Base-by-base conservation (phyloP, 208 protist genomes). In the Leishmania major region DNA sequence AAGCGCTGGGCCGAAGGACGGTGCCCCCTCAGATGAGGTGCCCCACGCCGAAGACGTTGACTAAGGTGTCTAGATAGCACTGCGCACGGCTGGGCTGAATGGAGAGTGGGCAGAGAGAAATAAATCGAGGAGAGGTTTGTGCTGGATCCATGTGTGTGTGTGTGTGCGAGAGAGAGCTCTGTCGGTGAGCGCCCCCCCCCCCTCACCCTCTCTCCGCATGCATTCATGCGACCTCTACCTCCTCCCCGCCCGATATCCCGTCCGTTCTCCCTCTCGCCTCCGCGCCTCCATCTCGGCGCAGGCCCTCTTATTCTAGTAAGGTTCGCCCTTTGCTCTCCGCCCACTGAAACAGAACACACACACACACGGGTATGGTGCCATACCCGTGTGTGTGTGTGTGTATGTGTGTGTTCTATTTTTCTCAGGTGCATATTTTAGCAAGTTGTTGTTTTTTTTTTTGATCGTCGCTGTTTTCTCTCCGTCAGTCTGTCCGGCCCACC, bases 1-100 rank as follows among this genome's bases (percentile, higher is more conserved):
- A n/a, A 84, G 78, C 43, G 62, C 89, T 1, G 78, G 71, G 31
- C 22, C 84, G 0, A 53, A 25, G 22, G 77, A 59, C 15, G 79
- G 45, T 4, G 80, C 57, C 59, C 55, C 43, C 22, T 31, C 83
- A 45, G 83, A 35, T 35, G 85, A 74, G 45, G 70, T 80, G 11
- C 86, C 87, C 49, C 47, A 78, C 28, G 78, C 87, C 2, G 86
- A 94, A 81, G 89, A 94, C 75, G 90, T 95, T 35, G 92, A 94
- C 80, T 94, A 88, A 62, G 22, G 25, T 31, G 31, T 19, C n/a
- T 53, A 35, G 72, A 59, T 19, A 31, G 72, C 13, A 31, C 3
- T n/a, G 47, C 47, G 13, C 31, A 60, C n/a, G 5, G 25, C n/a
- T 35, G 11, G 72, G 43, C 10, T 37, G 25, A 75, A 55, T 25